Evolutionary conservation across 2,329 filamentous ascomycete species (phyloP).

Genomic region (Colletotrichum australisinense): DNA sequence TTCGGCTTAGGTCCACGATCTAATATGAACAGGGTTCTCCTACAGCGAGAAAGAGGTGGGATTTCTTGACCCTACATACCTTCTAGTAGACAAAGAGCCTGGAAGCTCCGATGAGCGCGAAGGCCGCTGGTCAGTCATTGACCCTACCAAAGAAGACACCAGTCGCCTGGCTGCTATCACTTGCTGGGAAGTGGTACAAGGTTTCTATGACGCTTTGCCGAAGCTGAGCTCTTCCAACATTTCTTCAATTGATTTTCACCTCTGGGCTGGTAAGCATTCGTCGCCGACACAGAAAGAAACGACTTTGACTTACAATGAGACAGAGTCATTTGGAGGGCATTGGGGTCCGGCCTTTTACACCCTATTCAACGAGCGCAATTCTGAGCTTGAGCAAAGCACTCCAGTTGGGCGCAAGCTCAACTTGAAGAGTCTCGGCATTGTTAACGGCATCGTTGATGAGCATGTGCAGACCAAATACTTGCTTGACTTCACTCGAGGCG

Average conservation of each 20-base stretch:
- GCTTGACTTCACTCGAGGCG: background rate
- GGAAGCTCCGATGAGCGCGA: background rate
- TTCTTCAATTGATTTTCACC: constrained; percentile 11
- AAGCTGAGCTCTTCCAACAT: constrained; percentile 8
- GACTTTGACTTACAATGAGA: background rate
- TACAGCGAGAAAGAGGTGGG: constrained; percentile 22
- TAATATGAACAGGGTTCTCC: background rate
- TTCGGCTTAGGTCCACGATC: fast-evolving
- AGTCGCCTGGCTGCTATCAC: constrained; percentile 15
- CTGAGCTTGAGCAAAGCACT: background rate
- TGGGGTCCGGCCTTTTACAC: constrained; percentile 10
- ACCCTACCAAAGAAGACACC: constrained; percentile 16
- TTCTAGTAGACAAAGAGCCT: background rate
- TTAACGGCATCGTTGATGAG: constrained; percentile 44
- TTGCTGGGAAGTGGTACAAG: constrained; percentile 21
- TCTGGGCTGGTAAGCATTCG: constrained; percentile 5
- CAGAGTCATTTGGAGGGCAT: constrained; percentile 14
- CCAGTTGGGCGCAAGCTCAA: background rate
- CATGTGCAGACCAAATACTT: constrained; percentile 2
- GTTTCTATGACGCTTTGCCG: constrained; percentile 16
- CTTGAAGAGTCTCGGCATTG: constrained; percentile 1
- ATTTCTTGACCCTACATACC: constrained; percentile 4
- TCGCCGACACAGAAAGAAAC: no score
- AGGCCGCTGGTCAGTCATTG: constrained; percentile 14
- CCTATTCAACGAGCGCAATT: constrained; percentile 11